Conservation (phyloP, 345 rosid species). For the Citrus sp. region DNA sequence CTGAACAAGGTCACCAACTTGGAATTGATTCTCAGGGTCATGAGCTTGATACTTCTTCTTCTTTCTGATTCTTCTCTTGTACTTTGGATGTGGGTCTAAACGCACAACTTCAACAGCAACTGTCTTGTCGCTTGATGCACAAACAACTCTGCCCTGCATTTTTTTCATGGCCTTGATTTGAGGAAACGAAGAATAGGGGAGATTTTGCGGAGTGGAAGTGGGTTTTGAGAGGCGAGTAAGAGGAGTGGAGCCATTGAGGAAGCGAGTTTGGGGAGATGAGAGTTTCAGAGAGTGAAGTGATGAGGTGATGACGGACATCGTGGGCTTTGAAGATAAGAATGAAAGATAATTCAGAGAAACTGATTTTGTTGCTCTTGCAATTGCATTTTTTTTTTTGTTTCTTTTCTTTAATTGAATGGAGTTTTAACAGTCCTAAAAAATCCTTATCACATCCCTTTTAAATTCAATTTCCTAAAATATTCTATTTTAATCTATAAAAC, state of each 20-base stretch:
- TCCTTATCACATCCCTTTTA: too few relatives aligned
- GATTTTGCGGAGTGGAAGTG: constrained; percentile 13
- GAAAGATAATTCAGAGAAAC: background rate
- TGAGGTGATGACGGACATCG: constrained; percentile 32
- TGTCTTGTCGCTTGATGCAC: constrained; percentile 81
- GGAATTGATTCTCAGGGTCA: constrained; percentile 77
- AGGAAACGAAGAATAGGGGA: constrained; percentile 28
- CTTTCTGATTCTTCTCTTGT: constrained; percentile 77
- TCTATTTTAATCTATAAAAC: too few relatives aligned
- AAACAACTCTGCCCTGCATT: constrained; percentile 78
- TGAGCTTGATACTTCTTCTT: constrained; percentile 96
- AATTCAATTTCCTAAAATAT: too few relatives aligned
- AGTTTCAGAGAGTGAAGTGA: constrained; percentile 44
- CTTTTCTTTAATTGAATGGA: too few relatives aligned
- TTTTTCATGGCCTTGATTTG: constrained; percentile 66
- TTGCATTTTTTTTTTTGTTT: too few relatives aligned
- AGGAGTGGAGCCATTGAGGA: constrained; percentile 54
- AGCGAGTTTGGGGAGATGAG: constrained; percentile 27
- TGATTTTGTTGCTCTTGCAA: background rate
- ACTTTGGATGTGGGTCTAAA: constrained; percentile 77
- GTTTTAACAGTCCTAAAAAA: too few relatives aligned
- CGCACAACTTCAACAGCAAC: constrained; percentile 80
- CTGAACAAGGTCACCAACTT: constrained; percentile 75
- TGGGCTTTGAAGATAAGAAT: constrained; percentile 1
- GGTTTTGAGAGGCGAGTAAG: constrained; percentile 47